Conservation (phyloP, 306 rosid genomes). For the Ziziphus jujuba region DNA sequence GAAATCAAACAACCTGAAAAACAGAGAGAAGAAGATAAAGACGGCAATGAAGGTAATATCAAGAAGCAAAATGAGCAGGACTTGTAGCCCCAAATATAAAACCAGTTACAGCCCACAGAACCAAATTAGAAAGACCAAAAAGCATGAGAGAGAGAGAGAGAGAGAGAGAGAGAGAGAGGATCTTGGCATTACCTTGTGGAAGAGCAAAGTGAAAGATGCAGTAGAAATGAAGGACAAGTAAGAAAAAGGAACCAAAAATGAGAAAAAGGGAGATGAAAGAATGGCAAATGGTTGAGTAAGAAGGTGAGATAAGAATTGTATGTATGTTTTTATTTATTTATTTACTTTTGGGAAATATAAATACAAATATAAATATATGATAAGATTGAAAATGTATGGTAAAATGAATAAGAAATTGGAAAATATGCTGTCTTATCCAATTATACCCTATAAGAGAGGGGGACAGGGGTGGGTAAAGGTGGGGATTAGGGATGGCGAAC, state of each 20-base stretch:
- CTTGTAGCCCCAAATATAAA: neutral
- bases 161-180: conserved; percentile 10
- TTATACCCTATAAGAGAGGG: neutral
- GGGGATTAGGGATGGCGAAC: conserved; percentile 21
- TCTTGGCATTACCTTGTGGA: conserved; percentile 43
- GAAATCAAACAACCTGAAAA: conserved; percentile 1
- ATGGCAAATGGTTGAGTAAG: conserved; percentile 51
- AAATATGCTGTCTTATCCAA: conserved; percentile 15
- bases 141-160: neutral
- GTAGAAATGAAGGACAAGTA: conserved; percentile 32
- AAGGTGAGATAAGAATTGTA: conserved; percentile 70
- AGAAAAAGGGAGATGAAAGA: conserved; percentile 35
- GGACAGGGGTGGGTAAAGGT: conserved; percentile 12
- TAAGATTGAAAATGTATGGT: neutral
- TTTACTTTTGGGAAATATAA: neutral
- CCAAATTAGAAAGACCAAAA: conserved; percentile 16
- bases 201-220: conserved; percentile 52
- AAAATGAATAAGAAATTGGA: conserved; percentile 1
- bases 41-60: conserved; percentile 5
- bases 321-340: conserved; percentile 19
- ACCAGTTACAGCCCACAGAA: conserved; percentile 1
- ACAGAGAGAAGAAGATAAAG: conserved; percentile 2
- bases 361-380: neutral
- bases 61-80: neutral
- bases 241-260: conserved; percentile 35